Evolutionary conservation across 257 asterid species (phyloP).

Genomic region (Solanum tarapatanum): DNA sequence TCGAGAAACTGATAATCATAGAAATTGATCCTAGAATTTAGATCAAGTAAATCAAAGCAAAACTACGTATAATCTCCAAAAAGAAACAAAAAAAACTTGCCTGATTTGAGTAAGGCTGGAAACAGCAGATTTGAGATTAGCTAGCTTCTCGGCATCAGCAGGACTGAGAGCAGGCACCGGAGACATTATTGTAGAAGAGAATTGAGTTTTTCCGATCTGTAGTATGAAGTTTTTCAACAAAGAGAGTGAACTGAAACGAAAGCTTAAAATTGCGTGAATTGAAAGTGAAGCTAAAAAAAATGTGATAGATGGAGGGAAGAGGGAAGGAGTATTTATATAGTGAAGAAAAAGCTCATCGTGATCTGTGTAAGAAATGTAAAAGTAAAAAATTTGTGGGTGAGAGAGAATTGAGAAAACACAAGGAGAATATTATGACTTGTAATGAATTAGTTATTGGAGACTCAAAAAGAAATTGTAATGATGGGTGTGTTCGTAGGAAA

Average conservation of each 20-base stretch:
- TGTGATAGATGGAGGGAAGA: background rate
- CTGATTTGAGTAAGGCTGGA: conserved; percentile 71
- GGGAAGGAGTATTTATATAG: background rate
- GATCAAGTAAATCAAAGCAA: background rate
- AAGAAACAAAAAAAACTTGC: background rate
- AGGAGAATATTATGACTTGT: background rate
- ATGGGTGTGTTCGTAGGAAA: background rate
- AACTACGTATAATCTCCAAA: background rate
- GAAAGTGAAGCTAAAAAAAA: background rate
- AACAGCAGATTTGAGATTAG: conserved; percentile 53
- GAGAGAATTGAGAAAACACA: background rate
- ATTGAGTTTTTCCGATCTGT: background rate
- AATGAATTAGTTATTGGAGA: background rate
- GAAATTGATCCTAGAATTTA: background rate
- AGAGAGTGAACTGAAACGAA: background rate
- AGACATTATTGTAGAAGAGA: conserved; percentile 28
- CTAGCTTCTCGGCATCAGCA: conserved; percentile 54
- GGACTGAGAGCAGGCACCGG: conserved; percentile 24
- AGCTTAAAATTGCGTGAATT: background rate
- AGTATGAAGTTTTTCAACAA: background rate
- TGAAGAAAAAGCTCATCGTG: background rate
- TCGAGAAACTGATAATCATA: background rate
- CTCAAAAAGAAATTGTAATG: background rate
- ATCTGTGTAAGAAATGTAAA: background rate
- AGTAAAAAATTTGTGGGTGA: background rate